These are phyloP conservation scores for Geotrichum klebahnii DNA, from an alignment of 1,139 yeast genomes.

Conservation along the genomic window DNA sequence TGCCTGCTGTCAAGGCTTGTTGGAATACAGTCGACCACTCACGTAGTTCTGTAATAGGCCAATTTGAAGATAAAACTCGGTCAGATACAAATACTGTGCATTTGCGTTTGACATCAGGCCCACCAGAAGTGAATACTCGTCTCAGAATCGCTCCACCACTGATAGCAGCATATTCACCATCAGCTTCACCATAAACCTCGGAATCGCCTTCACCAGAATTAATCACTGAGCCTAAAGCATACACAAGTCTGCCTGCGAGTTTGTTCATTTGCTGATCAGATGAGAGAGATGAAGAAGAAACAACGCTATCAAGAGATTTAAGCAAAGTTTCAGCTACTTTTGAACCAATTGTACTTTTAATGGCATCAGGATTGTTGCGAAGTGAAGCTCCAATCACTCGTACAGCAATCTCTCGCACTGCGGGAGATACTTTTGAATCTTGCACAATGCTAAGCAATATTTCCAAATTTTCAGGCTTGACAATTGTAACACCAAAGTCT, in stretches of 20 bases:
- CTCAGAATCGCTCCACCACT: constrained; percentile 30
- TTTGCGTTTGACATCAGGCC: constrained; percentile 20
- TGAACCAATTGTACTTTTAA: constrained; percentile 34
- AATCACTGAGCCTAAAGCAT: constrained; percentile 35
- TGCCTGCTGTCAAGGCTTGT: constrained; percentile 16
- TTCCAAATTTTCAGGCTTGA: constrained; percentile 30
- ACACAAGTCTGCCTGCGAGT: constrained; percentile 31
- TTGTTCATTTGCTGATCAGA: constrained; percentile 14
- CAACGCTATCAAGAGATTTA: not conserved
- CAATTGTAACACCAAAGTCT: constrained; percentile 53
- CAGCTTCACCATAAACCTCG: constrained; percentile 12
- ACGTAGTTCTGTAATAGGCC: constrained; percentile 24
- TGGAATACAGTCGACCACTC: constrained; percentile 28
- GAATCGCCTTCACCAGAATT: constrained; percentile 20
- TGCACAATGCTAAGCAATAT: constrained; percentile 30
- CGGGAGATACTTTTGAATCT: constrained; percentile 23
- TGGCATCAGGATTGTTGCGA: constrained; percentile 70
- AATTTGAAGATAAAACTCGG: constrained; percentile 15
- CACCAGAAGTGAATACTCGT: constrained; percentile 20
- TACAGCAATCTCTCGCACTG: constrained; percentile 35
- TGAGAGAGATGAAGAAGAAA: not conserved
- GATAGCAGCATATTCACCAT: constrained; percentile 21
- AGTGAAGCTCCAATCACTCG: constrained; percentile 42
- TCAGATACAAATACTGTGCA: constrained; percentile 19
- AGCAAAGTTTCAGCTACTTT: constrained; percentile 18